Conservation (phyloP, 139 green algal genomes). For the Dunaliella primolecta region DNA sequence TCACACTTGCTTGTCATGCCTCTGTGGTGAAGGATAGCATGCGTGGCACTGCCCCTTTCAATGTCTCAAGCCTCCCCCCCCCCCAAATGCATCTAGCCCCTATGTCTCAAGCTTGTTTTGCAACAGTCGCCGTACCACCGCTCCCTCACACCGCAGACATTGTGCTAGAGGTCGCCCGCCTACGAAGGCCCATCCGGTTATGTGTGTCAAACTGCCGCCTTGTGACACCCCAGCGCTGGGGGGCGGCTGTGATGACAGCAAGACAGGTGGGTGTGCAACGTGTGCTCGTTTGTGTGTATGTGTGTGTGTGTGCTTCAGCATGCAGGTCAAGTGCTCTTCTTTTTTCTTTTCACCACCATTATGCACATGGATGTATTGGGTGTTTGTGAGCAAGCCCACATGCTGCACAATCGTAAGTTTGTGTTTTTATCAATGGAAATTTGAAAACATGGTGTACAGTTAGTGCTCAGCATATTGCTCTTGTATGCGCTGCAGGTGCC, state of each 20-base stretch:
- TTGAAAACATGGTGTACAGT: no score
- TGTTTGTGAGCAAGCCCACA: not conserved
- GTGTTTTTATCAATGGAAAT: not conserved
- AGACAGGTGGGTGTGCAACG: not conserved
- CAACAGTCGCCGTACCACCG: no score
- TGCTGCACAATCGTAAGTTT: not conserved
- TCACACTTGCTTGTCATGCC: no score
- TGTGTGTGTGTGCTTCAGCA: not conserved
- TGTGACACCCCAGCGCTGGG: not conserved
- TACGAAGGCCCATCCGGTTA: not conserved
- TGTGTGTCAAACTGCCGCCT: not conserved
- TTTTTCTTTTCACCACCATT: no score
- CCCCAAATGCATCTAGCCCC: no score
- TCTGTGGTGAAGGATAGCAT: no score
- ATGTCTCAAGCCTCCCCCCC: no score
- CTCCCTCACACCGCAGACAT: not conserved
- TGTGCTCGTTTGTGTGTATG: not conserved
- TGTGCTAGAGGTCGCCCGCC: not conserved
- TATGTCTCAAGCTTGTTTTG: no score
- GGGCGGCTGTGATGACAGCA: not conserved
- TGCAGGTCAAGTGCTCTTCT: no score
- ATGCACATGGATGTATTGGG: no score
- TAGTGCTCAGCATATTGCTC: no score
- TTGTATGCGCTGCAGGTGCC: not conserved
- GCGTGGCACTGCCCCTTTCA: no score